Base-by-base conservation (phyloP, 1,139 yeast species). In the Blastobotrys serpentis region DNA sequence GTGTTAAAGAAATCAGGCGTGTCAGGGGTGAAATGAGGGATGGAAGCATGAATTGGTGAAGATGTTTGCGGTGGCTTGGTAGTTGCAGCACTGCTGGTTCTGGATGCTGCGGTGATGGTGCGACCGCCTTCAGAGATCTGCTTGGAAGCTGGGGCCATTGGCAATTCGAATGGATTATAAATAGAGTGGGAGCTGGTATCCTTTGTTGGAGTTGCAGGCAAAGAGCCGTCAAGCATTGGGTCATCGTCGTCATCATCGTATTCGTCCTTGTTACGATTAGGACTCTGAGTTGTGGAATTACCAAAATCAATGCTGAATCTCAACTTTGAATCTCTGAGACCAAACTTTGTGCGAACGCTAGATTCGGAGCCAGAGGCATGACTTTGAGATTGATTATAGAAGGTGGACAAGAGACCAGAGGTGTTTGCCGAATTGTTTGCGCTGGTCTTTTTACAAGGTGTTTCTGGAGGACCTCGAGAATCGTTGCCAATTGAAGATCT, bases 381-480 rank as follows among this genome's bases (percentile, higher is more conserved):
- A n/a, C n/a, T n/a, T n/a, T 36, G 42, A 11, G 38, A 29, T 3
- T 37, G 37, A n/a, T 14, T 37, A 33, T 29, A 29, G 41, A 44
- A 11, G 38, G 13, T 17, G 37, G 13, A n/a, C 19, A 41, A 10
- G n/a, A 16, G 44, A 13, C 19, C 23, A 7, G 30, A 26, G 23
- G 13, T 45, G 44, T 19, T 40, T 30, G 29, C 18, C 25, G 14
- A 26, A n/a, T 25, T 3, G 33, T n/a, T 40, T 13, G 18, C 36
- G 23, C 54, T 62, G 48, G 69, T 88, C 59, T 77, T 78, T 61
- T 86, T 87, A 60, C 88, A 84, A 0, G 95, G 95, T 0, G 95
- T 87, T 56, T 87, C 95, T 0, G 96, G 96, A 47, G 75, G 74
- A 22, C 48, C 50, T n/a, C 43, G 25, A 17, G 45, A 33, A 29